Evolutionary conservation across 768 basidiomycete species (phyloP).

Genomic region (Mycena sanguinolenta): DNA sequence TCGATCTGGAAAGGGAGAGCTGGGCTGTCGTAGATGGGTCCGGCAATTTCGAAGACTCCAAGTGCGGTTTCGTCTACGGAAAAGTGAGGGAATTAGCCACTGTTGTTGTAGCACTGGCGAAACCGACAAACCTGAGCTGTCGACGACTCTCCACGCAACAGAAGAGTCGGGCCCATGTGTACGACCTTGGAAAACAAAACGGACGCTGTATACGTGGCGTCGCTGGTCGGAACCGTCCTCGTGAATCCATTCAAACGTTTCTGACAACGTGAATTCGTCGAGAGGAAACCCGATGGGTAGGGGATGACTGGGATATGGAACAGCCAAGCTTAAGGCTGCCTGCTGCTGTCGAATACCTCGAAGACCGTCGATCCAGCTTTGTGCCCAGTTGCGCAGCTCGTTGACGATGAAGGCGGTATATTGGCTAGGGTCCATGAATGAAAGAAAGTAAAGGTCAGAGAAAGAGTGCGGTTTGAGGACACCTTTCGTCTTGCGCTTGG

Average conservation of each 20-base stretch:
- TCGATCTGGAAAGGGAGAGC: conserved; percentile 18
- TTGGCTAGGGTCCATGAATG: conserved; percentile 14
- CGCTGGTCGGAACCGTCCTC: conserved; percentile 13
- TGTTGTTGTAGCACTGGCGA: not conserved
- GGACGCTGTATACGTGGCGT: conserved; percentile 15
- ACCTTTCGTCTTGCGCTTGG: not conserved
- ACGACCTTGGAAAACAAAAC: conserved; percentile 17
- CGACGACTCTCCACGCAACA: conserved; percentile 19
- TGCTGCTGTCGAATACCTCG: not conserved
- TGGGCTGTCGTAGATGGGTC: conserved; percentile 1
- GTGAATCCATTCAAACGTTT: conserved; percentile 24
- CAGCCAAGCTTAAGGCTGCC: not conserved
- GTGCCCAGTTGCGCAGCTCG: conserved; percentile 23
- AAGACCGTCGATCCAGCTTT: conserved; percentile 18
- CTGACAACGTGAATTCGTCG: conserved; percentile 5
- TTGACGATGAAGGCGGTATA: conserved; percentile 19
- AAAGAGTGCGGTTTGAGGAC: not conserved
- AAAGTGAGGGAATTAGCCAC: not conserved
- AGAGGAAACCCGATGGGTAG: conserved; percentile 28
- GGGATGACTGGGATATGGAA: conserved; percentile 7
- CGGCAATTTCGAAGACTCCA: conserved; percentile 27
- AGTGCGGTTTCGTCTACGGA: conserved; percentile 3
- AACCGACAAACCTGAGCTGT: not conserved
- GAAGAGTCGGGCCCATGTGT: conserved; percentile 19
- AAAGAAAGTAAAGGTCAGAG: not conserved